Base-by-base conservation (phyloP, 225 moss, liverwort and hornwort genomes). In the Marchantia paleacea region DNA sequence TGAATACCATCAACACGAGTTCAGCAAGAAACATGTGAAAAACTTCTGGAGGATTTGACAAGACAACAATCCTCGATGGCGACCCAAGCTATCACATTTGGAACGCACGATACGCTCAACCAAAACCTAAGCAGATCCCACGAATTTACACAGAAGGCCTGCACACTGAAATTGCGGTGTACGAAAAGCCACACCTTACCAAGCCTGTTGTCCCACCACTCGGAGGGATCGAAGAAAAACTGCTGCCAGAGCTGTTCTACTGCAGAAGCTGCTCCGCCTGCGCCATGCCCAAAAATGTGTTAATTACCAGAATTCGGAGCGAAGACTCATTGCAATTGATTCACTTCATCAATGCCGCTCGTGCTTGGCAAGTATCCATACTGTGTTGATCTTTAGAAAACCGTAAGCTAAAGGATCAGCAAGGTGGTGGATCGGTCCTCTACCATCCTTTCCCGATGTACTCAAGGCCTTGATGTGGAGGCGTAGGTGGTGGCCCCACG, bases 131-230 rank as follows among this genome's bases (percentile, higher is more conserved):
- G 64, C 24, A 11, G 18, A 48, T 39, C 20, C 48, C 18, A 49
- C 24, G 14, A 7, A 74, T 28, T 25, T 8, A 55, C 39, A 28
- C 1, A 25, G 55, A 28, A 24, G 9, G 16, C 26, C 25, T 24
- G 1, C 12, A 29, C 15, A 28, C 8, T 7, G n/a, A 26, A 28
- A 15, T 2, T 29, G 11, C 55, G 28, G 47, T 16, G 75, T n/a
- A 73, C 8, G 39, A 76, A 47, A 76, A 58, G 7, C 75, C 75
- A 76, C 60, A 76, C 75, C 75, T 76, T 76, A 76, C 75, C 75
- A 9, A 76, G 75, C 30, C 75, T 76, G 75, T 76, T 76, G 75
- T 76, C 75, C 75, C 75, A 76, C 75, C 75, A 76, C 39, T 58
- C 75, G 8, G 75, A 76, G 31, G 75, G 75, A 76, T 76, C 39